phyloP scores from a whole-genome alignment of 2,329 filamentous ascomycete genomes.

The Coniochaeta sp. region DNA sequence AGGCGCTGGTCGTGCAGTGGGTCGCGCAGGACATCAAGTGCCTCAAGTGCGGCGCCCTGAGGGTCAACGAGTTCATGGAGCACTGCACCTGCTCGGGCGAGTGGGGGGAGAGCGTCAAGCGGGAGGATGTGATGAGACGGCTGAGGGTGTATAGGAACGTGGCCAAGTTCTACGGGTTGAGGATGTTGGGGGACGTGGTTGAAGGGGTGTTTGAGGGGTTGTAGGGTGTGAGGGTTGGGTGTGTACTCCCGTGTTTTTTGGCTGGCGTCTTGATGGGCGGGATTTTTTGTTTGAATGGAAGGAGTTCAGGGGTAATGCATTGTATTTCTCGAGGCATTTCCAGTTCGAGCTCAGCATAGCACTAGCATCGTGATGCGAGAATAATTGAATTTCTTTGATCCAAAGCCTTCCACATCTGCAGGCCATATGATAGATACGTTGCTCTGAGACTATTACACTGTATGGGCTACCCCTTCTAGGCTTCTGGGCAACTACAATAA shows the following conservation, averaged over 20 bases:
- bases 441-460: no score
- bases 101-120: conserved; percentile 68
- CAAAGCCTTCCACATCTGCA: no score
- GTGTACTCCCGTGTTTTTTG: no score
- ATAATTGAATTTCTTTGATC: no score
- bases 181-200: conserved; percentile 73
- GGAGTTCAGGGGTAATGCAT: not conserved
- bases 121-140: conserved; percentile 55
- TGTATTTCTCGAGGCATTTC: no score
- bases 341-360: no score
- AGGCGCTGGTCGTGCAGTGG: conserved; percentile 73
- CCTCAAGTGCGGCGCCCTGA: conserved; percentile 58
- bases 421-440: no score
- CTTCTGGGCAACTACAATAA: no score
- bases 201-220: conserved; percentile 48
- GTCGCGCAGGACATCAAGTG: conserved; percentile 87
- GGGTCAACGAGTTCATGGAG: conserved; percentile 91
- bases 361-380: no score
- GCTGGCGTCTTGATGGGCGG: no score
- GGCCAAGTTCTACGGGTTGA: conserved; percentile 69
- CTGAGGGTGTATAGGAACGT: conserved; percentile 68
- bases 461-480: no score
- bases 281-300: not conserved
- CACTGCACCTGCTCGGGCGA: conserved; percentile 88
- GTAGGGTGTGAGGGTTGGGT: conserved; percentile 21